Conservation (phyloP, 2,329 filamentous ascomycete genomes). For the Diaporthe humulicola region DNA sequence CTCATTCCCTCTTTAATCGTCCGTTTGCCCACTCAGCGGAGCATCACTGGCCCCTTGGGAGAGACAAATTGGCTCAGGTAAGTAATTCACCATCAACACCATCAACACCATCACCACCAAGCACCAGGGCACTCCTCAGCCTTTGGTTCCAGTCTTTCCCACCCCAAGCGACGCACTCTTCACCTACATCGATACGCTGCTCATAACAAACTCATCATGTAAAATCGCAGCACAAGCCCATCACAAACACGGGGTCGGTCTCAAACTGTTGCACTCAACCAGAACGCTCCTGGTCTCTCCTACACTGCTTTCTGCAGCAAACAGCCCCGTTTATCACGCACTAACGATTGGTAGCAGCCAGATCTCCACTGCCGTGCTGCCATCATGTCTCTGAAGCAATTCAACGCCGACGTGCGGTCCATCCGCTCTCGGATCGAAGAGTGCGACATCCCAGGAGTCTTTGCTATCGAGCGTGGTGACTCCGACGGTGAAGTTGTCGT, state of each 20-base stretch:
- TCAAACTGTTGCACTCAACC: background rate
- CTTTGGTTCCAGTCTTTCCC: background rate
- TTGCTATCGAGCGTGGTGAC: constrained; percentile 69
- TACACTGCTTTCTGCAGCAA: background rate
- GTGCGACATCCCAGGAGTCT: constrained; percentile 53
- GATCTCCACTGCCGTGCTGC: background rate
- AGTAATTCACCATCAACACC: background rate
- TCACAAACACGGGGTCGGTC: background rate
- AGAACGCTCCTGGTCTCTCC: background rate
- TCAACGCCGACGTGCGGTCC: constrained; percentile 68
- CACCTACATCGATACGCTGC: background rate
- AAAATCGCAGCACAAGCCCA: background rate
- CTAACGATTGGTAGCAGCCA: background rate
- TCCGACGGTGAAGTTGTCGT: constrained; percentile 82
- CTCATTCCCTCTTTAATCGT: background rate
- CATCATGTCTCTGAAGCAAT: constrained; percentile 76
- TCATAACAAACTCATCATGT: background rate
- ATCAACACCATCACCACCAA: background rate
- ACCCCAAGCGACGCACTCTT: background rate
- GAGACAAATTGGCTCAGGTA: background rate
- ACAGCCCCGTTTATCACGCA: background rate
- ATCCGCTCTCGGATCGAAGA: constrained; percentile 58
- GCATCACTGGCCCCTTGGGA: background rate
- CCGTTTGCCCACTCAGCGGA: background rate
- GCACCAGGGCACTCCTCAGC: background rate